Evolutionary conservation across 2,329 filamentous ascomycete species (phyloP).

Genomic region (Mollisia scopiformis): DNA sequence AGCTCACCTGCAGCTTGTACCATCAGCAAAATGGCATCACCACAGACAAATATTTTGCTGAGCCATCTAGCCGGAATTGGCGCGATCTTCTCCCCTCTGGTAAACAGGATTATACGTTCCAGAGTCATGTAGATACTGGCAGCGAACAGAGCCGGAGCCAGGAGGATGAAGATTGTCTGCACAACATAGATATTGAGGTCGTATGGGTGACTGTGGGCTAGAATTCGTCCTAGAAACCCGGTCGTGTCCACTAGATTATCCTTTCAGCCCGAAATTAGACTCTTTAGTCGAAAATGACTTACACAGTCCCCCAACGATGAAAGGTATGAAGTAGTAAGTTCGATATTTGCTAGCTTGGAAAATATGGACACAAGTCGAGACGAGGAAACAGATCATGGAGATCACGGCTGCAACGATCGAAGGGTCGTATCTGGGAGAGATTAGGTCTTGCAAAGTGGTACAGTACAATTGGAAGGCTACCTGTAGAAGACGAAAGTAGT

Average conservation of each 20-base stretch:
- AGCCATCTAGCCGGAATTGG: slow-evolving; percentile 44
- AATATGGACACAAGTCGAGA: slow-evolving; percentile 32
- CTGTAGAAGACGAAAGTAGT: slow-evolving; percentile 32
- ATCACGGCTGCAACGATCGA: slow-evolving; percentile 46
- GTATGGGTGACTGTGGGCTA: slow-evolving; percentile 23
- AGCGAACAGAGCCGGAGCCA: slow-evolving; percentile 43
- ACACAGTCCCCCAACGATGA: slow-evolving; percentile 50
- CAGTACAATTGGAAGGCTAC: slow-evolving; percentile 35
- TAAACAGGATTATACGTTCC: slow-evolving; percentile 38
- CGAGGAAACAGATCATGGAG: slow-evolving; percentile 40
- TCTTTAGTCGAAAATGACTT: slow-evolving; percentile 29
- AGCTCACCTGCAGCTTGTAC: slow-evolving; percentile 41
- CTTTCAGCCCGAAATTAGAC: background rate
- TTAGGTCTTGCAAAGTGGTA: background rate
- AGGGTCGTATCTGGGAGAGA: slow-evolving; percentile 44
- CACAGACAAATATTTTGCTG: slow-evolving; percentile 49
- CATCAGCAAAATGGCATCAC: slow-evolving; percentile 47
- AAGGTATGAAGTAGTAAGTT: slow-evolving; percentile 45
- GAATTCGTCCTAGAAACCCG: slow-evolving; percentile 37
- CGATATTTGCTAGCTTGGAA: slow-evolving; percentile 35
- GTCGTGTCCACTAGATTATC: slow-evolving; percentile 40
- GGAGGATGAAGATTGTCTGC: slow-evolving; percentile 40
- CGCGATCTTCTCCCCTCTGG: slow-evolving; percentile 41
- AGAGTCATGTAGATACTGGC: slow-evolving; percentile 45
- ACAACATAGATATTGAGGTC: slow-evolving; percentile 38